Conservation (phyloP, 176 grass and related monocot species). For the Thinopyrum elongatum region DNA sequence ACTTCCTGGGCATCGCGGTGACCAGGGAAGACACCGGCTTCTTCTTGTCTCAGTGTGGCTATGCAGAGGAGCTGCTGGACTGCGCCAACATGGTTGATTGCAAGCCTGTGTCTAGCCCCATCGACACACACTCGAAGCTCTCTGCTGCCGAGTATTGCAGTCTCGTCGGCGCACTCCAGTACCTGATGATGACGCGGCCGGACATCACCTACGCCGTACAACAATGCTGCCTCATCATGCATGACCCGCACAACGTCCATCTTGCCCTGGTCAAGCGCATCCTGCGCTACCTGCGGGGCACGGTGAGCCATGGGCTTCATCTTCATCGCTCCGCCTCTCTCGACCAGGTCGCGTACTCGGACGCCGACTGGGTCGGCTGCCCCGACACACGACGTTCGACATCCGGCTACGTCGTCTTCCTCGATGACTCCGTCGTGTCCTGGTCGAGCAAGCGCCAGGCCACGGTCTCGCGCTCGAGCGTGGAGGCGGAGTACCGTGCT, state of each 20-base stretch:
- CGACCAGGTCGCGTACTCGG: not conserved
- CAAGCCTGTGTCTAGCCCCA: not conserved
- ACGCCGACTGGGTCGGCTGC: not conserved
- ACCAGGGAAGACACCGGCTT: fast-evolving
- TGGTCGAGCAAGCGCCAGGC: too few relatives aligned
- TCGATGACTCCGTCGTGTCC: not conserved
- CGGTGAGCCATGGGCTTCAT: fast-evolving
- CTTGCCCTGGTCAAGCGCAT: not conserved
- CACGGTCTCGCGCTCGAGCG: too few relatives aligned
- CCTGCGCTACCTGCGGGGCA: not conserved
- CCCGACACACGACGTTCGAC: not conserved
- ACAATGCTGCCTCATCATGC: not conserved
- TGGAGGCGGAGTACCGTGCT: too few relatives aligned
- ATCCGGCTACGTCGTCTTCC: not conserved
- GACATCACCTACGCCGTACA: not conserved
- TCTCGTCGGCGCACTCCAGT: not conserved
- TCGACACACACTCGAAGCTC: not conserved
- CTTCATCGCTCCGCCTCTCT: fast-evolving
- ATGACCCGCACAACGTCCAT: not conserved
- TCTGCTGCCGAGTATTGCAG: not conserved
- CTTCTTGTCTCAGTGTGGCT: not conserved
- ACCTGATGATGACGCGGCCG: not conserved
- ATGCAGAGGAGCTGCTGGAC: not conserved
- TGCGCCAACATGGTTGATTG: not conserved
- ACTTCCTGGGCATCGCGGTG: not conserved